phyloP scores from a whole-genome alignment of 495 filamentous ascomycete species.

The Aspergillus avenaceus region DNA sequence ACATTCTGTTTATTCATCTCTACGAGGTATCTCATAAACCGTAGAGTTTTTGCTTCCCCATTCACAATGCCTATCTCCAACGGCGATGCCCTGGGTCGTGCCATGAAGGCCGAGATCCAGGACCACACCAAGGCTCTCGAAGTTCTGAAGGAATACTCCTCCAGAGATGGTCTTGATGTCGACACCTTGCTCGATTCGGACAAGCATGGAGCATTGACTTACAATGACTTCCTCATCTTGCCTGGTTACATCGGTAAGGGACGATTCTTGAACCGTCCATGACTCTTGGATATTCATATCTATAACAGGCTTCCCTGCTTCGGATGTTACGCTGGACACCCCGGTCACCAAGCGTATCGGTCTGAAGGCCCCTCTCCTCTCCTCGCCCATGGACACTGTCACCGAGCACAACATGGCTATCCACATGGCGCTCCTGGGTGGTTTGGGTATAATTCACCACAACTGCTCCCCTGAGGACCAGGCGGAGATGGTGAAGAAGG shows the following conservation, averaged over 20 bases:
- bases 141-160: constrained; percentile 67
- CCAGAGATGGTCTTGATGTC: constrained; percentile 79
- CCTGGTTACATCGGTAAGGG: constrained; percentile 62
- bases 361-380: constrained; percentile 90
- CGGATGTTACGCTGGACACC: constrained; percentile 82
- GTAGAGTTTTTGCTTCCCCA: constrained; percentile 22
- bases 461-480: constrained; percentile 94
- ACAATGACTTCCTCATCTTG: constrained; percentile 69
- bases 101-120: constrained; percentile 43
- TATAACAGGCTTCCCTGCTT: constrained; percentile 74
- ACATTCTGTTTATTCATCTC: constrained; percentile 11
- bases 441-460: constrained; percentile 96
- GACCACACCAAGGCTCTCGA: constrained; percentile 70
- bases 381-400: constrained; percentile 99
- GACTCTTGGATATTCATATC: constrained; percentile 51
- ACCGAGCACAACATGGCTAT: constrained; percentile 99
- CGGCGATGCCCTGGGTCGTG: constrained; percentile 48
- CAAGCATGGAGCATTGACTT: constrained; percentile 84
- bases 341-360: constrained; percentile 90
- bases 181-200: constrained; percentile 81
- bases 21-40: constrained; percentile 21
- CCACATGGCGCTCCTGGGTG: constrained; percentile 95
- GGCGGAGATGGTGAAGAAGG: constrained; percentile 98
- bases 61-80: constrained; percentile 67
- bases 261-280: constrained; percentile 9